Evolutionary conservation across 371 early-diverging fungal genomes (phyloP).

Genomic region (Lichtheimia ornata): DNA sequence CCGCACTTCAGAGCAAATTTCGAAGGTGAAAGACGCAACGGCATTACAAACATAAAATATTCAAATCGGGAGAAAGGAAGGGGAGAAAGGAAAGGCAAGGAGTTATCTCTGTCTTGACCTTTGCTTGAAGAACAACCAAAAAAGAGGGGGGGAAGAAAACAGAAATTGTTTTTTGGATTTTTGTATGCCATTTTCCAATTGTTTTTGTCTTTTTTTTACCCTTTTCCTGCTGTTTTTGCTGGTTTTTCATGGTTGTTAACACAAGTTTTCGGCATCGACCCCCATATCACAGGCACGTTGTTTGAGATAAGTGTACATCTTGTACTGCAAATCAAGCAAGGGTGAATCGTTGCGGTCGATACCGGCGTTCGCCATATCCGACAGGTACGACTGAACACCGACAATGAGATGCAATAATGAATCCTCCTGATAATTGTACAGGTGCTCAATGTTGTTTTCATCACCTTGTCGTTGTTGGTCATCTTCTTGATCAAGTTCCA

Average conservation of each 20-base stretch:
- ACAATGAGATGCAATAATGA: slow-evolving; percentile 35
- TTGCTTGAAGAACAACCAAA: not conserved
- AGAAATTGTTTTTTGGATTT: not conserved
- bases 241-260: slow-evolving; percentile 1
- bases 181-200: slow-evolving; percentile 5
- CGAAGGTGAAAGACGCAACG: no score
- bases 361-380: slow-evolving; percentile 26
- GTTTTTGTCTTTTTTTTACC: slow-evolving; percentile 2
- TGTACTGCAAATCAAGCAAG: slow-evolving; percentile 43
- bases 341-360: slow-evolving; percentile 20
- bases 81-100: no score
- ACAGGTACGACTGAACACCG: slow-evolving; percentile 45
- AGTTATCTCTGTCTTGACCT: no score
- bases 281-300: slow-evolving; percentile 41
- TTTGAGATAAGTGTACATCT: slow-evolving; percentile 50
- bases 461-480: slow-evolving; percentile 2
- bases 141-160: slow-evolving; percentile 3
- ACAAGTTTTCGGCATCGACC: slow-evolving; percentile 1
- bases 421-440: slow-evolving; percentile 27
- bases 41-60: no score
- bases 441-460: slow-evolving; percentile 3
- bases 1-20: no score
- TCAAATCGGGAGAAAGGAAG: no score
- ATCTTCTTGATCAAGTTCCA: slow-evolving; percentile 11
- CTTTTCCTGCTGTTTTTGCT: slow-evolving; percentile 5